Conservation (phyloP, 345 rosid genomes). For the Abelmoschus esculentus region DNA sequence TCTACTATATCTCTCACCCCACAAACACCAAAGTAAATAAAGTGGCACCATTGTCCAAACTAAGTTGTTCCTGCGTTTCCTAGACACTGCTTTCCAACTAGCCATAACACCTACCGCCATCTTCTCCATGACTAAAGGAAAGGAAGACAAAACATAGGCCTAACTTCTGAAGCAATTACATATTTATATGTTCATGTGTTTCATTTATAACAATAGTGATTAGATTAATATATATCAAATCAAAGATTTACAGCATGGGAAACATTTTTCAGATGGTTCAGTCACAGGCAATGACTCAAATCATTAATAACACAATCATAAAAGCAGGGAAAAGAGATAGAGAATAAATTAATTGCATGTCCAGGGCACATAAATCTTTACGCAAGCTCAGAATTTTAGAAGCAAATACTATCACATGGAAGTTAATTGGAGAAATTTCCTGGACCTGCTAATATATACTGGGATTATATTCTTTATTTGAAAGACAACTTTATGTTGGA, state of each 20-base stretch:
- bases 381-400: not conserved
- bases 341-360: not conserved
- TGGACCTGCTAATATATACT: not conserved
- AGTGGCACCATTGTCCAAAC: slow-evolving; percentile 14
- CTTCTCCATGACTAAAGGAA: slow-evolving; percentile 13
- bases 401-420: not conserved
- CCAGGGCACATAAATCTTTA: not conserved
- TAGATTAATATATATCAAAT: not conserved
- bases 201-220: not conserved
- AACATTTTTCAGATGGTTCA: slow-evolving; percentile 1
- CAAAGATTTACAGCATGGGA: slow-evolving; percentile 3
- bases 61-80: slow-evolving; percentile 9
- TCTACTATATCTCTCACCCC: slow-evolving; percentile 13
- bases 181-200: not conserved
- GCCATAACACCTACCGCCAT: not conserved
- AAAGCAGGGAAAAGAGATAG: not conserved
- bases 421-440: not conserved
- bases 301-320: slow-evolving; percentile 1
- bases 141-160: not conserved
- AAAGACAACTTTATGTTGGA: not conserved
- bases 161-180: not conserved
- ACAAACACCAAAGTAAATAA: slow-evolving; percentile 15
- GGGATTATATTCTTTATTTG: too few species aligned
- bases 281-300: not conserved
- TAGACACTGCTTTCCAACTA: slow-evolving; percentile 7